phyloP scores from a whole-genome alignment of 2,329 filamentous ascomycete species.

The Trichoderma endophyticum region DNA sequence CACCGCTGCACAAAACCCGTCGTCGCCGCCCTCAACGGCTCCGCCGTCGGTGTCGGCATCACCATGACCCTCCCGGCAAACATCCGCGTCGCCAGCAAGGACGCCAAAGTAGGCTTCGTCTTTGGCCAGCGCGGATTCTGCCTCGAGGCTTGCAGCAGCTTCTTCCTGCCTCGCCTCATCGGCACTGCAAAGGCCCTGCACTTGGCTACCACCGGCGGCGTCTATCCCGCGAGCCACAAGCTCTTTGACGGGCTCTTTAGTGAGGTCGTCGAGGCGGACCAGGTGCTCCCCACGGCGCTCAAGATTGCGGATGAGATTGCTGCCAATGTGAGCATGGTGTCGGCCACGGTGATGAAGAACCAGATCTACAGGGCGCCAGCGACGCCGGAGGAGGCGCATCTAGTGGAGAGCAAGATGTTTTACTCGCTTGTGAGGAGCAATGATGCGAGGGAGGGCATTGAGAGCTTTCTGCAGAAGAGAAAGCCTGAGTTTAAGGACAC shows the following conservation, averaged over 20 bases:
- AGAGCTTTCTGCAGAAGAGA: slow-evolving; percentile 68
- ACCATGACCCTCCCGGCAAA: slow-evolving; percentile 58
- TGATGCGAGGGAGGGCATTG: slow-evolving; percentile 65
- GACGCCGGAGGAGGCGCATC: slow-evolving; percentile 65
- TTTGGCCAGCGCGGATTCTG: slow-evolving; percentile 67
- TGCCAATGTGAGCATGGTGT: slow-evolving; percentile 61
- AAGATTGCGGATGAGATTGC: slow-evolving; percentile 65
- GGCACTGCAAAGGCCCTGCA: slow-evolving; percentile 62
- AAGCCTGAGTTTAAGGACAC: slow-evolving; percentile 58
- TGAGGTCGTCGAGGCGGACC: slow-evolving; percentile 57
- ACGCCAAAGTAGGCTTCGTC: slow-evolving; percentile 70
- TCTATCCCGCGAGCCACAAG: slow-evolving; percentile 50
- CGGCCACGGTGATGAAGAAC: slow-evolving; percentile 65
- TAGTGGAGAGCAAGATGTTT: slow-evolving; percentile 65
- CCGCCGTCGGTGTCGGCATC: slow-evolving; percentile 58
- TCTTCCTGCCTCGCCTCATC: slow-evolving; percentile 68
- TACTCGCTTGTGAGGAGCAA: slow-evolving; percentile 54
- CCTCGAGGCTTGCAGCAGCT: slow-evolving; percentile 70
- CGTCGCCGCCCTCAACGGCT: slow-evolving; percentile 57
- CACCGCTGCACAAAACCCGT: slow-evolving; percentile 57
- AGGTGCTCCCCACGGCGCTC: slow-evolving; percentile 63
- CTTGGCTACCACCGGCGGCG: slow-evolving; percentile 63
- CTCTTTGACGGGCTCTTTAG: slow-evolving; percentile 62
- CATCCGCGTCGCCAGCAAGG: slow-evolving; percentile 50
- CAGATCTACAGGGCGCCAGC: slow-evolving; percentile 61